Base-by-base conservation (phyloP, 2,329 filamentous ascomycete species). In the Polytolypa hystricis region DNA sequence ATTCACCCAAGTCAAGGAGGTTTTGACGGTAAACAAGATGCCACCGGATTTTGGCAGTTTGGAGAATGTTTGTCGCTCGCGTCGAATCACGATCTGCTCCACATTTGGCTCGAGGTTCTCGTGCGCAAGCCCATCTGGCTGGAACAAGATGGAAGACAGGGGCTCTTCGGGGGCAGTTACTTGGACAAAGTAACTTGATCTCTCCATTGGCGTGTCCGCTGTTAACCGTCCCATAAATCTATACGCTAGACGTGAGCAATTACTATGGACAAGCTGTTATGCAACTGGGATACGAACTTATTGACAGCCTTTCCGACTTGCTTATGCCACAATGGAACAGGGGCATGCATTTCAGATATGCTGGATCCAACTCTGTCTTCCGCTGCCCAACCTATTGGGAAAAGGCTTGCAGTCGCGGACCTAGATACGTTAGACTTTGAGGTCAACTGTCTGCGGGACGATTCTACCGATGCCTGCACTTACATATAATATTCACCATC, bases 381-480 rank as follows among this genome's bases (percentile, higher is more conserved):
- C 9, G 72, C 57, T 15, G 61, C 62, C 67, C 68, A 73, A 5
- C 70, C 70, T 0, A 68, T 64, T 1, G 69, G 70, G 43, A 71
- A 72, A 4, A 71, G 53, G 10, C 66, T 72, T 4, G 69, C 69
- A 30, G 66, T 68, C 16, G 69, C 69, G 37, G 61, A 57, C 18
- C 65, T 69, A 38, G 3, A 6, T 14, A 21, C 20, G 6, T 12
- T 4, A 28, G 14, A 33, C 2, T 20, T 18, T 15, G 8, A 5
- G 15, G 5, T 5, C 14, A 7, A 20, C 14, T 42, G 16, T 19
- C 15, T 4, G 15, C 4, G 10, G 21, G 21, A 25, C 7, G n/a
- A n/a, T 25, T n/a, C n/a, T 25, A 25, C n/a, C 21, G 7, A 7
- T n/a, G 7, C 7, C 7, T 7, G 21, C n/a, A 51, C 60, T 49